A percentile compares a stretch with the other conserved stretches of the same genome.
These are phyloP conservation scores for Botrytis fragariae DNA, from an alignment of 2,329 filamentous ascomycete genomes.

Conservation along the genomic window DNA sequence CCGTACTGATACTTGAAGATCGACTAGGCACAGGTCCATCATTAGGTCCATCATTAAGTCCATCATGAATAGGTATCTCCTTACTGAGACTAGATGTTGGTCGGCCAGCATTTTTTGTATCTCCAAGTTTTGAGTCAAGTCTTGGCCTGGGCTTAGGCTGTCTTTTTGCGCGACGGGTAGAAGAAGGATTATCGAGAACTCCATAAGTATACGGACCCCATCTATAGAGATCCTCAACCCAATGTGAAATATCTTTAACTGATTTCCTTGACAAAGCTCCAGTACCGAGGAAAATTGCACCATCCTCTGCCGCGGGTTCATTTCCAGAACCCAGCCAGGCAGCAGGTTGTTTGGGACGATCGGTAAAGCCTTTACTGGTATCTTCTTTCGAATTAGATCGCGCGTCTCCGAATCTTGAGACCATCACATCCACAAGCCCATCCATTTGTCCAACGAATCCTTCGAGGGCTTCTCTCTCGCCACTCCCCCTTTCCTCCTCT, in stretches of 20 bases:
- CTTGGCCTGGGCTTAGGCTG: slow-evolving; percentile 28
- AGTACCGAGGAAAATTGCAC: slow-evolving; percentile 80
- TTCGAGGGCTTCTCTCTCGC: slow-evolving; percentile 88
- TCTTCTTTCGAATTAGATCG: slow-evolving; percentile 37
- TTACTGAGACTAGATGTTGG: slow-evolving; percentile 8
- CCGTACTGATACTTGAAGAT: slow-evolving; percentile 6
- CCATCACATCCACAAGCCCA: slow-evolving; percentile 82
- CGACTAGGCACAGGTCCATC: not conserved
- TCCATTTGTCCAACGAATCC: slow-evolving; percentile 77
- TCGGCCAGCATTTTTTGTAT: slow-evolving; percentile 1
- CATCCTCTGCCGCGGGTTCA: slow-evolving; percentile 70
- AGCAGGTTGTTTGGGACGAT: slow-evolving; percentile 36
- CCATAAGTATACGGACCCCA: slow-evolving; percentile 86
- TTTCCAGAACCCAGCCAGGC: slow-evolving; percentile 72
- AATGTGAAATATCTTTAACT: slow-evolving; percentile 70
- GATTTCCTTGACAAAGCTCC: slow-evolving; percentile 71
- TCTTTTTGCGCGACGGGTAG: slow-evolving; percentile 51
- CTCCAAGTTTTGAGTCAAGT: not conserved
- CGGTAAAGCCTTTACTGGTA: slow-evolving; percentile 25
- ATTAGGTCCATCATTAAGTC: slow-evolving; percentile 2
- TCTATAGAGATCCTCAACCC: slow-evolving; percentile 85
- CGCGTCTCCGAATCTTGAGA: slow-evolving; percentile 72
- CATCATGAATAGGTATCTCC: slow-evolving; percentile 13
- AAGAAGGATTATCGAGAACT: slow-evolving; percentile 72
- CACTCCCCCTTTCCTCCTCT: slow-evolving; percentile 91